A percentile compares a stretch with the other conserved stretches of the same genome.
Conservation (phyloP, 2,329 filamentous ascomycete species). For the Trichoderma lentiforme region DNA sequence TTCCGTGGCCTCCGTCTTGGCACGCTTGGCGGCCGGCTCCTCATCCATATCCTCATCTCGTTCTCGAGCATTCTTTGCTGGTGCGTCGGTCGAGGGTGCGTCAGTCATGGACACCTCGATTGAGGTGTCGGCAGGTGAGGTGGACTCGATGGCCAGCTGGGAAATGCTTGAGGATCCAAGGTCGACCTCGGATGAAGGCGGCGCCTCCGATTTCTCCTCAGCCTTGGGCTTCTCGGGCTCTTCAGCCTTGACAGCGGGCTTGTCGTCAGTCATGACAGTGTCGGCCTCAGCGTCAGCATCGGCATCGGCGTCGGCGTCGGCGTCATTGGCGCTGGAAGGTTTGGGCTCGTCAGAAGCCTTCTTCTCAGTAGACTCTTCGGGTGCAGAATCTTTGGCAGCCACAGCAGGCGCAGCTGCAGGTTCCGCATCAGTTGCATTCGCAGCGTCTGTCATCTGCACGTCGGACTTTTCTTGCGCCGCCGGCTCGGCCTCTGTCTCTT, state of each 20-base stretch:
- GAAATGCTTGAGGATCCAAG: constrained; percentile 38
- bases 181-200: constrained; percentile 34
- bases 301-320: neutral
- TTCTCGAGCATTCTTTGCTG: constrained; percentile 65
- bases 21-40: constrained; percentile 74
- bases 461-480: constrained; percentile 21
- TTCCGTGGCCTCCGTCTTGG: constrained; percentile 63
- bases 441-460: constrained; percentile 27
- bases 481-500: neutral
- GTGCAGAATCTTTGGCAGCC: constrained; percentile 1
- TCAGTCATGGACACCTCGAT: constrained; percentile 54
- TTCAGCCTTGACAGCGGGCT: constrained; percentile 22
- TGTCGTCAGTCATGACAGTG: constrained; percentile 29
- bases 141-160: constrained; percentile 38
- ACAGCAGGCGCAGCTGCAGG: neutral
- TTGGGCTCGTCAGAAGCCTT: constrained; percentile 19
- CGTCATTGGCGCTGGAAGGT: neutral
- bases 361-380: neutral
- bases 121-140: constrained; percentile 29
- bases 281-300: constrained; percentile 21
- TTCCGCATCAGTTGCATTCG: neutral
- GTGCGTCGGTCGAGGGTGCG: constrained; percentile 35
- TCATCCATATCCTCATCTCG: constrained; percentile 68
- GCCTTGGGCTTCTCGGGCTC: constrained; percentile 22
- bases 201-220: constrained; percentile 22